Evolutionary conservation across 1,139 yeast species (phyloP).

Genomic region (Arxiozyma bovina): DNA sequence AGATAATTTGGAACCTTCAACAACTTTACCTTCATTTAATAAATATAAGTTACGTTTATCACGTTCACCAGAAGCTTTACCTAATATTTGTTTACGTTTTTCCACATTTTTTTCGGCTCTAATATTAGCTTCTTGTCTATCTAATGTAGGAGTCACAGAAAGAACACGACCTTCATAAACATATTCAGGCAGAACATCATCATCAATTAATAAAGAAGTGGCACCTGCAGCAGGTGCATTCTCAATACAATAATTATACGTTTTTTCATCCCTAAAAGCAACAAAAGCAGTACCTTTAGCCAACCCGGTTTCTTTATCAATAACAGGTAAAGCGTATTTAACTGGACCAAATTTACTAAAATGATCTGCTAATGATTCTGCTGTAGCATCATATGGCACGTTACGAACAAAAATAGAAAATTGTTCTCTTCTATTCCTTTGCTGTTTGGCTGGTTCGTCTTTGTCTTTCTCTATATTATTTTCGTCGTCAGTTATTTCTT

Average conservation of each 20-base stretch:
- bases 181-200: constrained; percentile 80
- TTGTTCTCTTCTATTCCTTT: constrained; percentile 56
- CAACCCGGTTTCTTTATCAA: constrained; percentile 74
- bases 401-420: constrained; percentile 77
- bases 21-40: constrained; percentile 89
- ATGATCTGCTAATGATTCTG: constrained; percentile 67
- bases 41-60: constrained; percentile 81
- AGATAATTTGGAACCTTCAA: constrained; percentile 73
- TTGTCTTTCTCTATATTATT: constrained; percentile 32
- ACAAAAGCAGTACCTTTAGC: constrained; percentile 96
- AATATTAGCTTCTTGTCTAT: constrained; percentile 71
- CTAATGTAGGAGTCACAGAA: constrained; percentile 76
- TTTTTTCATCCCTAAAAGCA: constrained; percentile 58
- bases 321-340: constrained; percentile 86
- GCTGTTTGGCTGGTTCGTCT: constrained; percentile 32
- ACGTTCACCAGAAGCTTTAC: constrained; percentile 69
- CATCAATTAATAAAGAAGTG: constrained; percentile 77
- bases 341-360: constrained; percentile 79
- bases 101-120: constrained; percentile 67
- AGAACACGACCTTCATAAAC: constrained; percentile 89
- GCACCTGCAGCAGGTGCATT: constrained; percentile 74
- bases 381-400: constrained; percentile 89
- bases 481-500: constrained; percentile 17
- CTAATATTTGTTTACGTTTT: constrained; percentile 66
- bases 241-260: constrained; percentile 59